phyloP scores from a whole-genome alignment of 768 basidiomycete species.

The Leccinum rimulosum region DNA sequence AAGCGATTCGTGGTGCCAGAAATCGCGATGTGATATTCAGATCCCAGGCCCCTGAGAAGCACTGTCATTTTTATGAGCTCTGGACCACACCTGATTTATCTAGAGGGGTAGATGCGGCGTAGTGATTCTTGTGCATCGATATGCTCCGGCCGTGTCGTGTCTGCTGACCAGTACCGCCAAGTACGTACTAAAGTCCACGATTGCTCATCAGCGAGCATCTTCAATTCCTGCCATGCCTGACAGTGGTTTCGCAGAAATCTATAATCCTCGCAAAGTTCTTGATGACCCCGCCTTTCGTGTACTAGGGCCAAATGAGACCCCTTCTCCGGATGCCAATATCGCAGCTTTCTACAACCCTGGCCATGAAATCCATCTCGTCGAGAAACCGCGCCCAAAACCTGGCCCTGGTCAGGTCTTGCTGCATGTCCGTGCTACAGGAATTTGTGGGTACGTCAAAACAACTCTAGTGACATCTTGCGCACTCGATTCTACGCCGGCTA shows the following conservation, averaged over 20 bases:
- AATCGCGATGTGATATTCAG: background rate
- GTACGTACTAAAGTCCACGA: background rate
- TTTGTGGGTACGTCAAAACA: conserved; percentile 52
- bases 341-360: conserved; percentile 64
- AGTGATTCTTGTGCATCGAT: background rate
- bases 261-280: conserved; percentile 54
- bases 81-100: background rate
- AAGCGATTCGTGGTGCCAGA: background rate
- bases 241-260: conserved; percentile 39
- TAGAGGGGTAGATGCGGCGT: background rate
- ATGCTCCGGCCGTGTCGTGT: background rate
- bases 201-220: background rate
- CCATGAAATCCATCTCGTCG: conserved; percentile 64
- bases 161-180: conserved; percentile 6
- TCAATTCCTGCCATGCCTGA: conserved; percentile 17
- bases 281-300: conserved; percentile 55
- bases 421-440: conserved; percentile 66
- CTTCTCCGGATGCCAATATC: conserved; percentile 47
- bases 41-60: background rate
- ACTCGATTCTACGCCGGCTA: background rate
- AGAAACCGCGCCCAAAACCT: conserved; percentile 58
- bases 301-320: conserved; percentile 48
- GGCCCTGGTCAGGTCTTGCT: conserved; percentile 65
- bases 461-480: background rate
- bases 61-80: background rate